phyloP scores from a whole-genome alignment of 768 basidiomycete genomes.

The Tricholomella constricta region DNA sequence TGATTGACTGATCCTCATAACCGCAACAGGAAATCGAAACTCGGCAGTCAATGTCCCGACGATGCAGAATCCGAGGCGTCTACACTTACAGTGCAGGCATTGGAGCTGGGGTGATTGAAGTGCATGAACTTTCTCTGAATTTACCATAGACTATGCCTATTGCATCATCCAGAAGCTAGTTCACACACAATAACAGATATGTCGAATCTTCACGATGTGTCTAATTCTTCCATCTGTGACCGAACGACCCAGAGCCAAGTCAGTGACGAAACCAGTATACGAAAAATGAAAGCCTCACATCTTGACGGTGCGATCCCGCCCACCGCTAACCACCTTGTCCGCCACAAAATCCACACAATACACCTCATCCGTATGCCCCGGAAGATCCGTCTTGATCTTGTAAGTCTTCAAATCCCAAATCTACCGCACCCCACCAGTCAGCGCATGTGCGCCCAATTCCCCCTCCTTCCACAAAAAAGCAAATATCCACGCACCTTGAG shows the following conservation, averaged over 20 bases:
- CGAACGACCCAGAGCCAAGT: neutral
- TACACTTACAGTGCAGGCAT: too few relatives aligned
- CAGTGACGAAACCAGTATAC: neutral
- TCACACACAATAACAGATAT: neutral
- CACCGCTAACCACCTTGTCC: constrained; percentile 99
- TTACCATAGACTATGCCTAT: too few relatives aligned
- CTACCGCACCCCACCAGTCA: constrained; percentile 37
- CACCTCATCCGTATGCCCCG: constrained; percentile 96
- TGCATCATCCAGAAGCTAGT: neutral
- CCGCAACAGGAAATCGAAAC: too few relatives aligned
- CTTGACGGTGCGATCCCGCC: constrained; percentile 87
- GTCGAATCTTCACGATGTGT: neutral
- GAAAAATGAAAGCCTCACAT: constrained; percentile 59
- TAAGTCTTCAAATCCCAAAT: constrained; percentile 97
- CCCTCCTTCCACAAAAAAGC: neutral
- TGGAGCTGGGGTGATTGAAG: too few relatives aligned
- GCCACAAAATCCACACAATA: constrained; percentile 99
- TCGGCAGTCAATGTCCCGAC: too few relatives aligned
- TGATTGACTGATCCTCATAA: too few relatives aligned
- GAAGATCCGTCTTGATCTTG: constrained; percentile 92
- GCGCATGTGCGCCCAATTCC: neutral
- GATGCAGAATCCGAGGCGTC: too few relatives aligned
- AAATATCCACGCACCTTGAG: constrained; percentile 67
- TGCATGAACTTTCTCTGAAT: too few relatives aligned
- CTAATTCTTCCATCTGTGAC: constrained; percentile 26